A percentile compares a stretch with the other conserved stretches of the same genome.
Conservation (phyloP, 306 rosid species). For the Glycyrrhiza uralensis region DNA sequence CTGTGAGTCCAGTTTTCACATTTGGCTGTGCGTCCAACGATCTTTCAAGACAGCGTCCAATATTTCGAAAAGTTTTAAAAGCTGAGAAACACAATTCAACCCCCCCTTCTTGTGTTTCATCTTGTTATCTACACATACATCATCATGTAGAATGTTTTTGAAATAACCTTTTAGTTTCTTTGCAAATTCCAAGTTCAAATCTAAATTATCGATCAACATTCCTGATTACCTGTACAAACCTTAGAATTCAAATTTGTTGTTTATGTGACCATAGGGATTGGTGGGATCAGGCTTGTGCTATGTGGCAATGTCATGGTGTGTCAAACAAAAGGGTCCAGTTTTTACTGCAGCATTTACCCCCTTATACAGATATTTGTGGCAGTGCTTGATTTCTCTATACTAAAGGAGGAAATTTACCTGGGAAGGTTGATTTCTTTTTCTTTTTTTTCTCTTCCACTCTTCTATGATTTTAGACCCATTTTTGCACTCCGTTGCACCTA, state of each 20-base stretch:
- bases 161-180: neutral
- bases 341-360: conserved; percentile 84
- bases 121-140: no score
- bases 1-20: no score
- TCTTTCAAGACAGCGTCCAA: no score
- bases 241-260: neutral
- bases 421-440: conserved; percentile 78
- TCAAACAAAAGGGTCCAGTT: conserved; percentile 78
- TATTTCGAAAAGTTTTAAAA: no score
- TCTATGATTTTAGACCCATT: neutral
- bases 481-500: neutral
- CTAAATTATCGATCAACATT: neutral
- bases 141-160: neutral
- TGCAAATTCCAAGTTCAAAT: neutral
- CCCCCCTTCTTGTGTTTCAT: no score
- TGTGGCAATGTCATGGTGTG: conserved; percentile 95
- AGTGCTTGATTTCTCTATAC: conserved; percentile 51
- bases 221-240: neutral
- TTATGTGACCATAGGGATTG: conserved; percentile 53
- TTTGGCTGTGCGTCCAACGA: no score
- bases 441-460: neutral
- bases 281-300: conserved; percentile 91
- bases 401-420: conserved; percentile 69
- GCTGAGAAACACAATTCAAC: no score
- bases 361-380: conserved; percentile 69